A percentile compares a stretch with the other conserved stretches of the same genome.
Conservation (phyloP, 208 protist genomes). For the Trypanosoma melophagium region DNA sequence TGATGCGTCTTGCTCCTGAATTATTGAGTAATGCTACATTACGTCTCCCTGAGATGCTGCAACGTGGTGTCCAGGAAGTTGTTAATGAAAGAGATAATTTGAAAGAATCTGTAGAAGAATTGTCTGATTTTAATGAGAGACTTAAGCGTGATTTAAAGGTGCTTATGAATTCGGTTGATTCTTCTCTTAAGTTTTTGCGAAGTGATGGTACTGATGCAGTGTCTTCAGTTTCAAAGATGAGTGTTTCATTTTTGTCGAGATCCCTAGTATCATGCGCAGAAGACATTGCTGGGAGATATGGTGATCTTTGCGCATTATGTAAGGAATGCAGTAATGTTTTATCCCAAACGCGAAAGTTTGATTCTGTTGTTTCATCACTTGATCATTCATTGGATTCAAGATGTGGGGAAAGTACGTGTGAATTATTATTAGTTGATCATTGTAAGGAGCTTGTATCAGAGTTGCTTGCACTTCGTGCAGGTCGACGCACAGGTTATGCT, state of each 20-base stretch:
- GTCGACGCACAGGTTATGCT: not conserved
- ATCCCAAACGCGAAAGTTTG: not conserved
- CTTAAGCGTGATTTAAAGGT: not conserved
- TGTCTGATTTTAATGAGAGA: not conserved
- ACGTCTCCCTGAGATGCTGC: constrained; percentile 6
- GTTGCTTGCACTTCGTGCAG: constrained; percentile 14
- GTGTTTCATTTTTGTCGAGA: constrained; percentile 8
- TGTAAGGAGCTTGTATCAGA: constrained; percentile 19
- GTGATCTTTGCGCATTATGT: not conserved
- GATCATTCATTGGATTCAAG: not conserved
- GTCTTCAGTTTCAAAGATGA: not conserved
- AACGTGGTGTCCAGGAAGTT: not conserved
- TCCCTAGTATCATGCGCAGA: not conserved
- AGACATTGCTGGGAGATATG: not conserved
- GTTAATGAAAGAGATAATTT: not conserved
- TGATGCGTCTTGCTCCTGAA: constrained; percentile 8
- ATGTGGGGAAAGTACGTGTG: not conserved
- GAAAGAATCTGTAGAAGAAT: not conserved
- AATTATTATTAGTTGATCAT: constrained; percentile 10
- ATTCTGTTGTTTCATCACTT: not conserved
- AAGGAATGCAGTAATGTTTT: constrained; percentile 16
- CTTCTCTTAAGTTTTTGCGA: not conserved
- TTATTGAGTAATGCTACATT: not conserved
- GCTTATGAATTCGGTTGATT: not conserved
- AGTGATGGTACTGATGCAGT: not conserved